Conservation (phyloP, 202 grass and related monocot species). For the Saccharum hybrid region DNA sequence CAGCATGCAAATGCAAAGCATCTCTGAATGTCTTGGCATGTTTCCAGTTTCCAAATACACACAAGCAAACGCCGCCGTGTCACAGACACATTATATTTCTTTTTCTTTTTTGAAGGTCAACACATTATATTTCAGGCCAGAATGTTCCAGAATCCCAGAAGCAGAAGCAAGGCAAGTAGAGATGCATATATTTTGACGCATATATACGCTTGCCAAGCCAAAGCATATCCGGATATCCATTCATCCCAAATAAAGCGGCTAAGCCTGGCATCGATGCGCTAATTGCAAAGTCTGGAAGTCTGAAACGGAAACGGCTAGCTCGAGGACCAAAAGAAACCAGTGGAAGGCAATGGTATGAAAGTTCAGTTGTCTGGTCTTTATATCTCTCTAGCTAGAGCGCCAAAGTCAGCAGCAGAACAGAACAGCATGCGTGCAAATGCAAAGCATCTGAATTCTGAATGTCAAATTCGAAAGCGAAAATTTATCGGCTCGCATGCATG, state of each 20-base stretch:
- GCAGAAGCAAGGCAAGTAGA: too few species aligned
- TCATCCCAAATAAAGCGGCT: neutral
- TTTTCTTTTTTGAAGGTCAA: too few species aligned
- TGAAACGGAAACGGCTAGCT: neutral
- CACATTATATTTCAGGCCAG: too few species aligned
- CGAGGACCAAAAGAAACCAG: neutral
- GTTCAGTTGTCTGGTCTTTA: neutral
- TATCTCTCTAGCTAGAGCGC: neutral
- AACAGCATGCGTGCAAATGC: neutral
- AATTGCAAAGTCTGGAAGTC: neutral
- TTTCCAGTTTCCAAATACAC: neutral
- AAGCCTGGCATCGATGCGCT: neutral
- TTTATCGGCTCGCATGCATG: neutral
- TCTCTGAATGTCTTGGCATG: too few species aligned
- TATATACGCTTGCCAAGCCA: neutral
- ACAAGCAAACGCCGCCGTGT: neutral
- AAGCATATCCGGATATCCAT: neutral
- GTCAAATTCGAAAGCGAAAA: conserved; percentile 38
- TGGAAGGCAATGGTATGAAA: neutral
- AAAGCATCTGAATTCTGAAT: neutral
- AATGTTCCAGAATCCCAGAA: too few species aligned
- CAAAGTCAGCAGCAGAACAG: neutral
- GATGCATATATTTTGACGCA: neutral
- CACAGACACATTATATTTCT: too few species aligned
- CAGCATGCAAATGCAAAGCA: too few species aligned